Base-by-base conservation (phyloP, 225 moss, liverwort and hornwort genomes). In the Takakia lepidozioides region DNA sequence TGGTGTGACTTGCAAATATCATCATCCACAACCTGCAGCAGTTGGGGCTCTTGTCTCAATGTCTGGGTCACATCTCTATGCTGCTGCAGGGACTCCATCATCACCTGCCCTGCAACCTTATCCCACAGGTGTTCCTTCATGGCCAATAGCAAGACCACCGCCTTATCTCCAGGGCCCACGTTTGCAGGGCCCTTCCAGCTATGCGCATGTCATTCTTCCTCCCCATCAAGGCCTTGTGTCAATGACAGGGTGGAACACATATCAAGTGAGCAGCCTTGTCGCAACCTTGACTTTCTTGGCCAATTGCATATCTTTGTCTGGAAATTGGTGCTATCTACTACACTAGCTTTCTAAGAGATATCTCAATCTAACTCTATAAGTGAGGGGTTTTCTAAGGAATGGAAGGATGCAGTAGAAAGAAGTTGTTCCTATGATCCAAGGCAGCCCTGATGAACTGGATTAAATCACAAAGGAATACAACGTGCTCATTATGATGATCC, bases 1-100 rank as follows among this genome's bases (percentile, higher is more conserved):
- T 64, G 83, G 87, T 58, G 87, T 98, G 46, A 98, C 98, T n/a
- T 98, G 98, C 83, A 98, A 98, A 71, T 98, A 91, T 62, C 91
- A 91, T 61, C 98, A 98, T 63, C 98, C 98, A 38, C 85, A 87
- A 60, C 87, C 91, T 47, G 58, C 85, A 58, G 65, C 89, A 27
- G 70, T 84, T 22, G 79, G 84, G 19, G 64, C 79, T 38, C 58
- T 93, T 60, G 81, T 93, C 43, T 81, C 93, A 51, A 59, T 93
- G 62, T 72, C 93, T 6, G 32, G 32, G 8, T 32, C 32, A 32
- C 11, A 7, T 23, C 80, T 79, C 58, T 98, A 73, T 55, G 65
- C 71, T 63, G 57, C 70, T 15, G 57, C 64, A 52, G 85, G 85
- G 19, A 89, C 73, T 48, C 76, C 83, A 10, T 83, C 98, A 29